phyloP scores from a whole-genome alignment of 1,139 yeast species.

The Tardiomyces depauwii region DNA sequence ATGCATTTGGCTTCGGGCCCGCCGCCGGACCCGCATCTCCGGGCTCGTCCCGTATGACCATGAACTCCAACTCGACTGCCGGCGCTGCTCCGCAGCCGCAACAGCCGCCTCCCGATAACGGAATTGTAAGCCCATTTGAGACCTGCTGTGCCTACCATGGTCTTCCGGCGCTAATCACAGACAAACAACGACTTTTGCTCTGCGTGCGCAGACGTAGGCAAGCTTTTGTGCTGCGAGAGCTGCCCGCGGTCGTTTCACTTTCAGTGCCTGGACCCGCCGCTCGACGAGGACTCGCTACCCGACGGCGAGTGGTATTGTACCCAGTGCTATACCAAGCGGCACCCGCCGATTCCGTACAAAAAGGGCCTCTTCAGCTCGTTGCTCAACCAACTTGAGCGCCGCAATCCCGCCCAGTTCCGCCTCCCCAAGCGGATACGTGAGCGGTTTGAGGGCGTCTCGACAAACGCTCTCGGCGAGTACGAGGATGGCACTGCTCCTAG shows the following conservation, averaged over 20 bases:
- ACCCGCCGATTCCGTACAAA: constrained; percentile 24
- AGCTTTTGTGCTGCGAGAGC: constrained; percentile 84
- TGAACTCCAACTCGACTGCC: neutral
- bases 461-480: constrained; percentile 64
- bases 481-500: constrained; percentile 32
- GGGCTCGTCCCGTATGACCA: neutral
- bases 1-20: constrained; percentile 10
- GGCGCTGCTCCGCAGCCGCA: neutral
- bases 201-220: constrained; percentile 80
- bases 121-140: neutral
- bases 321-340: constrained; percentile 38
- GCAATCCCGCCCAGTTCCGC: constrained; percentile 63
- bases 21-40: neutral
- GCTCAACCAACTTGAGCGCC: constrained; percentile 42
- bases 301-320: constrained; percentile 87
- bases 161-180: constrained; percentile 2
- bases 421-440: constrained; percentile 63
- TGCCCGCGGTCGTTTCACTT: constrained; percentile 92
- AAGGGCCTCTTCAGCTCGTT: constrained; percentile 51
- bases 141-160: no score
- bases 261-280: constrained; percentile 83
- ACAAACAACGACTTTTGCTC: constrained; percentile 81
- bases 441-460: constrained; percentile 59
- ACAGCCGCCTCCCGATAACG: neutral
- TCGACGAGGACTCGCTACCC: constrained; percentile 62